A percentile compares a stretch with the other conserved stretches of the same genome.
Evolutionary conservation across 164 flowering plant species (phyloP).

Genomic region (Cinnamomum micranthum): DNA sequence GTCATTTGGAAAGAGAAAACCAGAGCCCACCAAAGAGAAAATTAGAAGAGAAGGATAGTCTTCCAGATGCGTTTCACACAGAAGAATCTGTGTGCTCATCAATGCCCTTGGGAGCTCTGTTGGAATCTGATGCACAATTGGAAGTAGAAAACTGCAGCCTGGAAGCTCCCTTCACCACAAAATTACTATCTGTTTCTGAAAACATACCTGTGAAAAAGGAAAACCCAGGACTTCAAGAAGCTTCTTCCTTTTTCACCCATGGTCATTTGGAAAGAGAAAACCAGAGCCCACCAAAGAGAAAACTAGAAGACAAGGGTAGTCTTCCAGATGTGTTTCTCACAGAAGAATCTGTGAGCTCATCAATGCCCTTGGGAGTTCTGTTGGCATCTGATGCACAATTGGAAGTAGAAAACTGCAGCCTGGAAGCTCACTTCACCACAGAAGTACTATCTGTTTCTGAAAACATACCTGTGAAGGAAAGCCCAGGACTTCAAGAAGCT

Average conservation of each 20-base stretch:
- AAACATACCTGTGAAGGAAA: background rate
- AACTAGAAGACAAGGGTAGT: background rate
- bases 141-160: slow-evolving; percentile 18
- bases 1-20: slow-evolving; percentile 4
- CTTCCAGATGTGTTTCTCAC: slow-evolving; percentile 5
- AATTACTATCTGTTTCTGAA: slow-evolving; percentile 1
- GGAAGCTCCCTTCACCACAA: slow-evolving; percentile 4
- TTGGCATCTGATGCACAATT: slow-evolving; percentile 12
- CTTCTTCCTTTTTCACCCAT: background rate
- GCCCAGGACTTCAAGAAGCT: background rate
- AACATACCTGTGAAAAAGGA: background rate
- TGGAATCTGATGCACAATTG: slow-evolving; percentile 11
- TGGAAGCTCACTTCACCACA: slow-evolving; percentile 5
- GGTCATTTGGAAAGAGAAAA: slow-evolving; percentile 2
- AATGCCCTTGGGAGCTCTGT: slow-evolving; percentile 15
- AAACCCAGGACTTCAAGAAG: background rate
- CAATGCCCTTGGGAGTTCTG: slow-evolving; percentile 15
- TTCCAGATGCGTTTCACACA: slow-evolving; percentile 5
- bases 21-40: slow-evolving; percentile 10
- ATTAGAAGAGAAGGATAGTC: background rate
- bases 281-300: slow-evolving; percentile 11
- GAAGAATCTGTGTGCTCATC: slow-evolving; percentile 22
- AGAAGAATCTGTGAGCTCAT: slow-evolving; percentile 20
- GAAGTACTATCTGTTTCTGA: slow-evolving; percentile 3
- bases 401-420: slow-evolving; percentile 17